A percentile compares a stretch with the other conserved stretches of the same genome.
phyloP scores from a whole-genome alignment of 2,329 filamentous ascomycete species.

The Colletotrichum acutatum region DNA sequence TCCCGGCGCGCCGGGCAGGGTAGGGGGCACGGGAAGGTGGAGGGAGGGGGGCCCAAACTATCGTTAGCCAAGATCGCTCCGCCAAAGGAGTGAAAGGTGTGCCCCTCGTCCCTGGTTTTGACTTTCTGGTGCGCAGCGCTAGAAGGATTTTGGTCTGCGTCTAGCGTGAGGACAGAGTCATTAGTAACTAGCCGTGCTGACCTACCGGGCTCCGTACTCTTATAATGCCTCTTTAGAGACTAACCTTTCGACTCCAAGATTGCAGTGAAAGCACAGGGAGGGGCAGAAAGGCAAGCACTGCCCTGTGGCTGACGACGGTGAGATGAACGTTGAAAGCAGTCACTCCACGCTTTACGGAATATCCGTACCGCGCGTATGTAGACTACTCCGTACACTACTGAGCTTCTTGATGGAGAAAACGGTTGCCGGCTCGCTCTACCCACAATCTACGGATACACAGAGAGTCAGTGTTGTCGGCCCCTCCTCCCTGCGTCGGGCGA shows the following conservation, averaged over 20 bases:
- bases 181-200: not conserved
- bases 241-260: conserved; percentile 1
- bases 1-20: conserved; percentile 26
- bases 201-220: not conserved
- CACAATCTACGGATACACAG: not conserved
- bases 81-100: not conserved
- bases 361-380: no score
- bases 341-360: not conserved
- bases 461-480: not conserved
- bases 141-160: conserved; percentile 14
- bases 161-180: conserved; percentile 17
- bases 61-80: not conserved
- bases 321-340: not conserved
- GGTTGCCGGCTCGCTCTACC: not conserved
- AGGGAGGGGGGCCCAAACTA: not conserved
- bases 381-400: not conserved
- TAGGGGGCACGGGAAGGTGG: not conserved
- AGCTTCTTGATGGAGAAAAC: not conserved
- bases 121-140: conserved; percentile 8
- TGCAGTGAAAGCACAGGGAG: conserved; percentile 1
- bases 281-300: conserved; percentile 1
- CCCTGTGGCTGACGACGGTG: not conserved
- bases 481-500: not conserved
- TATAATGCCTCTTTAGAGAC: not conserved
- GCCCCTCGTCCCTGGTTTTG: not conserved